phyloP scores from a whole-genome alignment of 352 stramenopile genomes.

The Poterioochromonas sp. region DNA sequence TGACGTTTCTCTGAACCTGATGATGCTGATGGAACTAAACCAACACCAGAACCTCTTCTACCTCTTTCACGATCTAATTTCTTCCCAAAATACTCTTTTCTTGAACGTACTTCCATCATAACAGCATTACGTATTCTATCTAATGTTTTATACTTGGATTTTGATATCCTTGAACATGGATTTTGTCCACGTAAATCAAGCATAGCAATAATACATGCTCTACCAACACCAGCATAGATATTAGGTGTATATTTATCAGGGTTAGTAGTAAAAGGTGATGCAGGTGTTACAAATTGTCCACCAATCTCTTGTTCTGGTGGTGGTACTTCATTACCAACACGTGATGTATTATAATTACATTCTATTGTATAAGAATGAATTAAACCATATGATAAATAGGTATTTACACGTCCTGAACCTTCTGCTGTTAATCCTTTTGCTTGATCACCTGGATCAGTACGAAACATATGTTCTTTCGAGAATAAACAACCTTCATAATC shows the following conservation, averaged over 20 bases:
- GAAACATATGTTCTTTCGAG: conserved; percentile 62
- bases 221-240: conserved; percentile 60
- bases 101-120: conserved; percentile 47
- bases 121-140: conserved; percentile 54
- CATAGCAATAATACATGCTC: conserved; percentile 54
- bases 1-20: too few species aligned
- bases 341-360: conserved; percentile 77
- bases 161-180: conserved; percentile 35
- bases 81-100: conserved; percentile 17
- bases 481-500: conserved; percentile 73
- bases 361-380: conserved; percentile 75
- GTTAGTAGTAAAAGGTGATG: conserved; percentile 25
- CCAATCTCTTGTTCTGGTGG: conserved; percentile 39
- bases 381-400: conserved; percentile 59
- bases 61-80: conserved; percentile 3
- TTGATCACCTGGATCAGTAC: conserved; percentile 46
- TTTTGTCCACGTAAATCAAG: conserved; percentile 56
- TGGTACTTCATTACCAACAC: conserved; percentile 38
- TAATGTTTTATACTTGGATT: conserved; percentile 54
- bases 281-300: conserved; percentile 30
- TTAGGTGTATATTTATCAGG: conserved; percentile 55
- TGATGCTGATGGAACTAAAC: too few species aligned
- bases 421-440: conserved; percentile 51
- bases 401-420: conserved; percentile 61
- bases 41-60: too few species aligned